Evolutionary conservation across 1,139 yeast genomes (phyloP).

Genomic region (Magnusiomyces suaveolens): DNA sequence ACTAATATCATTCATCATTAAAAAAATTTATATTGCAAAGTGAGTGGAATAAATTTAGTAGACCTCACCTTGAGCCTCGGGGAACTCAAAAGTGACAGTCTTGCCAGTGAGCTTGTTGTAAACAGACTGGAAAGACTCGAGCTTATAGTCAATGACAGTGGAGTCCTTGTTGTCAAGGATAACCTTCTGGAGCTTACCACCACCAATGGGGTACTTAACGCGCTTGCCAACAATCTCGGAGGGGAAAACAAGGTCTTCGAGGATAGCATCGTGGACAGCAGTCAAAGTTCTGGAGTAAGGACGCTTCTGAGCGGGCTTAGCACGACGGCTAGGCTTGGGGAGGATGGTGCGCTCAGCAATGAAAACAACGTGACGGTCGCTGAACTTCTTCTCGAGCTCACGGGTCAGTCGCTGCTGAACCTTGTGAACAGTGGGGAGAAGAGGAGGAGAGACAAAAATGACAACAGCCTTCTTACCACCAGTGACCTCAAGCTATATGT

Average conservation of each 20-base stretch:
- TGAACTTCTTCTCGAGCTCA: slow-evolving; percentile 99
- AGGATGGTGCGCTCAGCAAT: slow-evolving; percentile 99
- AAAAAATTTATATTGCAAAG: not conserved
- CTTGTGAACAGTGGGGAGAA: slow-evolving; percentile 89
- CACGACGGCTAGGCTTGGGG: slow-evolving; percentile 74
- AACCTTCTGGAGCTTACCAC: slow-evolving; percentile 97
- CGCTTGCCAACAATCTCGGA: slow-evolving; percentile 99
- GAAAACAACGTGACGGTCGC: slow-evolving; percentile 99
- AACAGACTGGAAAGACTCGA: slow-evolving; percentile 98
- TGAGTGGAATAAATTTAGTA: slow-evolving; percentile 35
- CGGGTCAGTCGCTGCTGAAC: slow-evolving; percentile 89
- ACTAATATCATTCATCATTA: slow-evolving; percentile 5
- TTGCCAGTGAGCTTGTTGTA: slow-evolving; percentile 98
- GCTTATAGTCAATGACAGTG: slow-evolving; percentile 95
- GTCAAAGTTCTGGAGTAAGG: slow-evolving; percentile 99
- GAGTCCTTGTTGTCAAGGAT: slow-evolving; percentile 98
- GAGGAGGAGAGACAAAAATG: slow-evolving; percentile 96
- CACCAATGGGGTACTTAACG: slow-evolving; percentile 98
- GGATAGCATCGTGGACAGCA: slow-evolving; percentile 96
- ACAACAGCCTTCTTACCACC: slow-evolving; percentile 99
- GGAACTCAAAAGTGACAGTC: slow-evolving; percentile 98
- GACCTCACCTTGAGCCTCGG: slow-evolving; percentile 51
- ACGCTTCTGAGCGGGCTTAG: slow-evolving; percentile 95
- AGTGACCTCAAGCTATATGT: slow-evolving; percentile 66
- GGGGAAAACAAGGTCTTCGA: slow-evolving; percentile 99